A percentile compares a stretch with the other conserved stretches of the same genome.
These are phyloP conservation scores for Ustilago sp. DNA, from an alignment of 1,284 basidiomycete genomes.

Conservation along the genomic window DNA sequence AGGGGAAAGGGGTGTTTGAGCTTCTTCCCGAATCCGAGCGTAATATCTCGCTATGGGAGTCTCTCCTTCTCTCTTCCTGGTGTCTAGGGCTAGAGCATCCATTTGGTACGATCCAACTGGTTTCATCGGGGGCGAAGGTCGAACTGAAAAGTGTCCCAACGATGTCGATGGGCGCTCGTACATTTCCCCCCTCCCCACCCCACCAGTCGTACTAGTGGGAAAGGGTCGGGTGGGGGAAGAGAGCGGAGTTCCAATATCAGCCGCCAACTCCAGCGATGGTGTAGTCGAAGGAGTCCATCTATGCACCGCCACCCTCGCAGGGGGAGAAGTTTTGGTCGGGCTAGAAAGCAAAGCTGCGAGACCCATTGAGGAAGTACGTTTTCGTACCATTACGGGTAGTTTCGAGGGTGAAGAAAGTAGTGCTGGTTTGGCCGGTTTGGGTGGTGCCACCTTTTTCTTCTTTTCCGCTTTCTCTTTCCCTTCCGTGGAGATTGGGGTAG, in stretches of 20 bases:
- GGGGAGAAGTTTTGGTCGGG: not conserved
- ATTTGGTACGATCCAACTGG: slow-evolving; percentile 8
- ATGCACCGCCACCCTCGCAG: not conserved
- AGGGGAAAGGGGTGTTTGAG: not conserved
- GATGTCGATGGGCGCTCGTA: slow-evolving; percentile 42
- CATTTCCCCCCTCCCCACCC: not conserved
- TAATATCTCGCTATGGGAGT: slow-evolving; percentile 47
- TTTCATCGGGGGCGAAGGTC: not conserved
- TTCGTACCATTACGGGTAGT: slow-evolving; percentile 35
- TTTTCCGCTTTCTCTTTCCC: not conserved
- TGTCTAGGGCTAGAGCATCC: slow-evolving; percentile 28
- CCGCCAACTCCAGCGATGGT: slow-evolving; percentile 19
- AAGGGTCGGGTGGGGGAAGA: no score
- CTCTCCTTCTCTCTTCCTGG: not conserved
- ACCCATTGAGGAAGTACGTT: slow-evolving; percentile 24
- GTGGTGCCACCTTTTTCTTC: slow-evolving; percentile 5
- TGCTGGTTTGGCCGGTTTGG: slow-evolving; percentile 34
- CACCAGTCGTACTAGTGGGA: no score
- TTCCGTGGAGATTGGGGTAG: not conserved
- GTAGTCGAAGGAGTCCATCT: not conserved
- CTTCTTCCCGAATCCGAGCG: slow-evolving; percentile 16
- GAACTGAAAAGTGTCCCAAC: slow-evolving; percentile 34
- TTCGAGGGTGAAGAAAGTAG: slow-evolving; percentile 20
- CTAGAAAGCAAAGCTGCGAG: slow-evolving; percentile 18
- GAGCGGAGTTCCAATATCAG: not conserved